Conservation (phyloP, 2,329 filamentous ascomycete genomes). For the Fusarium begoniae region DNA sequence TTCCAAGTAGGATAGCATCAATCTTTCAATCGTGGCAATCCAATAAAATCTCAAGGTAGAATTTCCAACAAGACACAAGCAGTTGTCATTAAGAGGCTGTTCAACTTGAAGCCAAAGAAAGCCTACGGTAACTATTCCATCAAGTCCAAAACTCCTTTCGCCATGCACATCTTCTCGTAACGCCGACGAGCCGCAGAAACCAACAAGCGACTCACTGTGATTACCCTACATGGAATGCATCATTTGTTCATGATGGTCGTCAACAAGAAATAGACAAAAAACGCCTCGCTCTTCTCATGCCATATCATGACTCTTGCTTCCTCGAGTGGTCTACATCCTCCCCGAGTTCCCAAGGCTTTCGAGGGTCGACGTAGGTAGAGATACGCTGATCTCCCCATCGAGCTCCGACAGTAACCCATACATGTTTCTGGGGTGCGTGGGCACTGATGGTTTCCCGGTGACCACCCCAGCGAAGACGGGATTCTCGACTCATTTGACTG, state of each 20-base stretch:
- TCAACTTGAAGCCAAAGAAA: slow-evolving; percentile 19
- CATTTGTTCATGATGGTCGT: slow-evolving; percentile 41
- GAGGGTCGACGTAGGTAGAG: slow-evolving; percentile 65
- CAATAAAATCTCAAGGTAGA: not conserved
- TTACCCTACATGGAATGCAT: slow-evolving; percentile 39
- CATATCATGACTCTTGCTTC: slow-evolving; percentile 36
- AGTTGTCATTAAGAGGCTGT: slow-evolving; percentile 18
- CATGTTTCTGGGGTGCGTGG: slow-evolving; percentile 66
- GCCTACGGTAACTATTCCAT: slow-evolving; percentile 2
- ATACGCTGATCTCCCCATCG: slow-evolving; percentile 66
- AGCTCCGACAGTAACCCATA: slow-evolving; percentile 75
- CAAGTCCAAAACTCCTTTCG: slow-evolving; percentile 28
- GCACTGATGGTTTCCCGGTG: slow-evolving; percentile 63
- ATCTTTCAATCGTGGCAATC: not conserved
- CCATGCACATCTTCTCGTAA: slow-evolving; percentile 37
- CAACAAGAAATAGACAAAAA: slow-evolving; percentile 33
- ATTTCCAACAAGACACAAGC: slow-evolving; percentile 3
- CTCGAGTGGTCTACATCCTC: slow-evolving; percentile 58
- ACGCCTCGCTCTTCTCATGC: slow-evolving; percentile 37
- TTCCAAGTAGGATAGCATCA: not conserved
- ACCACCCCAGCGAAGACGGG: slow-evolving; percentile 67
- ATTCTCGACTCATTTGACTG: slow-evolving; percentile 65
- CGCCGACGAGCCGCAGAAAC: slow-evolving; percentile 31
- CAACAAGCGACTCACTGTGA: slow-evolving; percentile 28
- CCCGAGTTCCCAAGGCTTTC: slow-evolving; percentile 62